Evolutionary conservation across 176 grass and related monocot genomes (phyloP).

Genomic region (Oryza officinalis): DNA sequence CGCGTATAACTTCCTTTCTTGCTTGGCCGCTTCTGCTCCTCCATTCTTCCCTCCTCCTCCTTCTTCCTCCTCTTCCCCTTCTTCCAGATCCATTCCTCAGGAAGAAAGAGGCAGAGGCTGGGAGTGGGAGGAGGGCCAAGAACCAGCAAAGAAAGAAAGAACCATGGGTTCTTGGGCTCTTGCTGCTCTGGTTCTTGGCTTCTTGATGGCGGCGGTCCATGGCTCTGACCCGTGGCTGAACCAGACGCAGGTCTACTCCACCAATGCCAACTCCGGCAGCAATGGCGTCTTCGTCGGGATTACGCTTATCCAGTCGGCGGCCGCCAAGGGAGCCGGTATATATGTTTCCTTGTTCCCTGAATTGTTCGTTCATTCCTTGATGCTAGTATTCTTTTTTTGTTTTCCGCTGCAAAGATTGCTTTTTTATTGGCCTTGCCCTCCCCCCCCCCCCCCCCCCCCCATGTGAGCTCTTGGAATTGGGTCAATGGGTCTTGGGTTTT

Average conservation of each 20-base stretch:
- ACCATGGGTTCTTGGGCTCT: slow-evolving; percentile 38
- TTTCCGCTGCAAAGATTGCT: slow-evolving; percentile 11
- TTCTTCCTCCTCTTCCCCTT: not conserved
- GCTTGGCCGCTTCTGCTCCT: slow-evolving; percentile 37
- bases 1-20: slow-evolving; percentile 47
- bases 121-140: slow-evolving; percentile 5
- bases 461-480: slow-evolving; percentile 15
- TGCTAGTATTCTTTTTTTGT: not conserved
- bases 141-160: slow-evolving; percentile 3
- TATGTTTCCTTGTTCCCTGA: slow-evolving; percentile 9
- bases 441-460: not conserved
- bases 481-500: not conserved
- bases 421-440: slow-evolving; percentile 26
- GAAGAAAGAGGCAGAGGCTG: not conserved
- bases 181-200: slow-evolving; percentile 31
- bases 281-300: slow-evolving; percentile 75
- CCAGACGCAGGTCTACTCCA: slow-evolving; percentile 42
- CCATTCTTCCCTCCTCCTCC: not conserved
- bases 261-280: slow-evolving; percentile 33
- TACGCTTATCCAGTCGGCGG: slow-evolving; percentile 76
- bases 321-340: slow-evolving; percentile 67
- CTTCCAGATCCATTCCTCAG: slow-evolving; percentile 54
- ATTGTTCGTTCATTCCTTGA: slow-evolving; percentile 6
- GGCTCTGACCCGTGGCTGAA: slow-evolving; percentile 68
- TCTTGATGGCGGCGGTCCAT: slow-evolving; percentile 24